Evolutionary conservation across 371 early-diverging fungal species (phyloP).

Genomic region (Saksenaea oblongispora): DNA sequence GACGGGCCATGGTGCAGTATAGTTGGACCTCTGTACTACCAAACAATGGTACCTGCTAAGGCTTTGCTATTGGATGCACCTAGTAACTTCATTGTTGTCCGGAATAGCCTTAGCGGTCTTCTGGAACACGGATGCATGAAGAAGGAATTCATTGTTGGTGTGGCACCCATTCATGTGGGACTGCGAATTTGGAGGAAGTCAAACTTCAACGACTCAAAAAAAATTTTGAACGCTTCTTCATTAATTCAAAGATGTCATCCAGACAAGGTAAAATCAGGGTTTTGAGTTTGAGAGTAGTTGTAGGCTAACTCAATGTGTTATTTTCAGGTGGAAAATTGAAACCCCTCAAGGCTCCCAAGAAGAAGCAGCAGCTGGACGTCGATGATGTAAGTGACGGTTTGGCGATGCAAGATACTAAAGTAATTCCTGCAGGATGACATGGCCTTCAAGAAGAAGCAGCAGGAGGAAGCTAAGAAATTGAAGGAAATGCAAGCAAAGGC

Average conservation of each 20-base stretch:
- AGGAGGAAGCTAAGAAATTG: constrained; percentile 80
- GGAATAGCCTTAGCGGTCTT: no score
- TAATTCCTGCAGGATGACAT: constrained; percentile 22
- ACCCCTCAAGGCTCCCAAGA: constrained; percentile 30
- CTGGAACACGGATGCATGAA: no score
- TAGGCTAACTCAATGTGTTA: not conserved
- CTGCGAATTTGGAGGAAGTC: no score
- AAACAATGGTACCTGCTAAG: no score
- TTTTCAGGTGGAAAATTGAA: constrained; percentile 27
- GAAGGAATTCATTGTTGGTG: no score
- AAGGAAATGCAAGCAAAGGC: constrained; percentile 83
- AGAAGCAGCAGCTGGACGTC: constrained; percentile 16
- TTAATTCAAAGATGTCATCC: constrained; percentile 18
- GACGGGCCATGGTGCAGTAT: no score
- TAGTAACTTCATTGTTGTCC: no score
- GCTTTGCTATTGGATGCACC: no score
- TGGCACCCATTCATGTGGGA: no score
- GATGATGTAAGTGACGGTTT: constrained; percentile 13
- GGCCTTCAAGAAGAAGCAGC: constrained; percentile 71
- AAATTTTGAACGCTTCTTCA: constrained; percentile 4
- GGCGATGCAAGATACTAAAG: not conserved
- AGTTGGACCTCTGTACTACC: no score
- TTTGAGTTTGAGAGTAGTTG: not conserved
- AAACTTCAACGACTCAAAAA: not conserved
- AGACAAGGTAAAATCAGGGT: constrained; percentile 22